These are phyloP conservation scores for Zygosaccharomyces kombuchaensis DNA, from an alignment of 805 yeast genomes.

Conservation along the genomic window DNA sequence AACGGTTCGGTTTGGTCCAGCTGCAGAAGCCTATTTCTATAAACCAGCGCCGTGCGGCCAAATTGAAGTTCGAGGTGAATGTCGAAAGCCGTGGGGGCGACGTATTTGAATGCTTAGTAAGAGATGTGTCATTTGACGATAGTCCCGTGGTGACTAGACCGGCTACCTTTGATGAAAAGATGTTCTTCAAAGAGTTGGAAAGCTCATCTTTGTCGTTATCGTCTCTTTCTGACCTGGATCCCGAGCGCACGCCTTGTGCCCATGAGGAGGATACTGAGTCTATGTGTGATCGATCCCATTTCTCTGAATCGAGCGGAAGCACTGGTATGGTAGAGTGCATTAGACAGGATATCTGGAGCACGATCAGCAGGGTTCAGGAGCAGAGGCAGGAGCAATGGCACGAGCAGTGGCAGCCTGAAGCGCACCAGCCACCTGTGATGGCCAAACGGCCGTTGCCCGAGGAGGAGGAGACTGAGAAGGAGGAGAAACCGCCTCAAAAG, in stretches of 20 bases:
- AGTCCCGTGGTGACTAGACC: slow-evolving; percentile 20
- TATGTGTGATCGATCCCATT: not conserved
- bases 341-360: not conserved
- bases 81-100: slow-evolving; percentile 10
- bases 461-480: not conserved
- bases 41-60: slow-evolving; percentile 22
- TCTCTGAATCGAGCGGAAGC: not conserved
- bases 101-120: slow-evolving; percentile 14
- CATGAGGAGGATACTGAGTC: not conserved
- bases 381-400: not conserved
- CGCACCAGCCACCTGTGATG: not conserved
- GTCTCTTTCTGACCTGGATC: slow-evolving; percentile 15
- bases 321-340: not conserved
- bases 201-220: slow-evolving; percentile 9
- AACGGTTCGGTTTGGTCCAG: slow-evolving; percentile 23
- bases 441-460: slow-evolving; percentile 1
- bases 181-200: not conserved
- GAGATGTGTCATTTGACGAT: slow-evolving; percentile 18
- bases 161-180: slow-evolving; percentile 6
- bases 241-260: slow-evolving; percentile 3
- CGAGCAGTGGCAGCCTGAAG: not conserved
- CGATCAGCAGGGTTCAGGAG: not conserved
- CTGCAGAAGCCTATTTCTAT: slow-evolving; percentile 14
- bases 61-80: slow-evolving; percentile 21
- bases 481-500: not conserved